Percentiles rank a stretch among this genome's conserved stretches.
These are phyloP conservation scores for Alternaria panax DNA, from an alignment of 2,329 filamentous ascomycete genomes.

Conservation along the genomic window DNA sequence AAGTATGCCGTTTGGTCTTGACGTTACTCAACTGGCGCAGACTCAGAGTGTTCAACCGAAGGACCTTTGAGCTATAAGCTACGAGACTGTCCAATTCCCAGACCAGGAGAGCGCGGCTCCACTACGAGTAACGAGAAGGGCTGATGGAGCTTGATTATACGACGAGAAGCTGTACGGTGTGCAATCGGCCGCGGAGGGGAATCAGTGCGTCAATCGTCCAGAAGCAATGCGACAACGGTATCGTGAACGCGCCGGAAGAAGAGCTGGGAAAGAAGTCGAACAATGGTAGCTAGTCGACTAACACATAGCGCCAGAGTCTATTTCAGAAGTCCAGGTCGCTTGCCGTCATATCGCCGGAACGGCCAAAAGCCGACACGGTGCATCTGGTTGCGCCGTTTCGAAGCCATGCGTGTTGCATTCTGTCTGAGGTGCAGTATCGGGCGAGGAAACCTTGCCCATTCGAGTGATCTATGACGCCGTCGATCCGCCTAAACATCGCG, in stretches of 20 bases:
- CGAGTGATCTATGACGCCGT: conserved; percentile 47
- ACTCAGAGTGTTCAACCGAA: neutral
- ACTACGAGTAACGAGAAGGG: neutral
- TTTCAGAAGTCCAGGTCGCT: conserved; percentile 12
- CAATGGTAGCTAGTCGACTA: conserved; percentile 1
- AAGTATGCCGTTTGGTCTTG: neutral
- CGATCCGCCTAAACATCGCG: conserved; percentile 20
- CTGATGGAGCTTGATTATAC: neutral
- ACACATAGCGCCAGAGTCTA: conserved; percentile 9
- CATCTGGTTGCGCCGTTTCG: conserved; percentile 29
- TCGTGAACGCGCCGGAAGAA: conserved; percentile 10
- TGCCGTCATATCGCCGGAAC: conserved; percentile 11
- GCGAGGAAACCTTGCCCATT: conserved; percentile 45
- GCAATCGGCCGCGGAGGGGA: neutral
- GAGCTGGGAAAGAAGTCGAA: conserved; percentile 10
- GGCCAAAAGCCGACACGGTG: conserved; percentile 26
- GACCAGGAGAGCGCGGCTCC: neutral
- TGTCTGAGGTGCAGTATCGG: conserved; percentile 42
- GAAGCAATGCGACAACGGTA: conserved; percentile 7
- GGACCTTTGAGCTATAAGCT: neutral
- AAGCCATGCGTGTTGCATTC: conserved; percentile 35
- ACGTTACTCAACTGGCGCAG: neutral
- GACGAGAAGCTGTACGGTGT: neutral
- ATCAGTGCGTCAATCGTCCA: neutral
- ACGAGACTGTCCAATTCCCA: neutral